These are phyloP conservation scores for Chrysosporium keratinophilum DNA, from an alignment of 2,329 filamentous ascomycete species.

Conservation along the genomic window DNA sequence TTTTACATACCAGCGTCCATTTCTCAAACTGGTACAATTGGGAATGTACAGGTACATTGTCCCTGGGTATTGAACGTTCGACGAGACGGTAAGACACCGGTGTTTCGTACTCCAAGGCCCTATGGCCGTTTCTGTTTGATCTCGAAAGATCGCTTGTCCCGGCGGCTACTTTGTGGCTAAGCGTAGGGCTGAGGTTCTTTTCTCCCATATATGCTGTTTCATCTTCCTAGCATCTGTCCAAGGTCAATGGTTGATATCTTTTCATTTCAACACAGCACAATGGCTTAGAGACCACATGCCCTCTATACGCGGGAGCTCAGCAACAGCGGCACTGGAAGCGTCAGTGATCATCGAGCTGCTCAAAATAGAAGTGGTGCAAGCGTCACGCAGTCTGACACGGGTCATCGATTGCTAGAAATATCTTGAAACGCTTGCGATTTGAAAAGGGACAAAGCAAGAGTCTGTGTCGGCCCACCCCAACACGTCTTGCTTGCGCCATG, in stretches of 20 bases:
- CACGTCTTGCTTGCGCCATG: no score
- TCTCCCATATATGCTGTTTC: neutral
- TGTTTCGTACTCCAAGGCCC: neutral
- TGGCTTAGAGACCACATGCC: neutral
- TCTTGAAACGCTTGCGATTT: neutral
- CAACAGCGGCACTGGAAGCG: no score
- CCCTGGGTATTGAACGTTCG: neutral
- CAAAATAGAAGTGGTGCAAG: no score
- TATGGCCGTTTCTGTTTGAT: neutral
- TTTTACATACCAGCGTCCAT: neutral
- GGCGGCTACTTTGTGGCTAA: neutral
- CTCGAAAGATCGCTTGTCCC: neutral
- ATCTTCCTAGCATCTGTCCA: neutral
- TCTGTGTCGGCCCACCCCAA: neutral
- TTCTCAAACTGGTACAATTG: neutral
- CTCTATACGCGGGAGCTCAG: neutral
- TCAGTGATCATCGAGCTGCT: no score
- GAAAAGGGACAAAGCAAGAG: neutral
- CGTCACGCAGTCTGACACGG: neutral
- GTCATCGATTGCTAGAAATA: neutral
- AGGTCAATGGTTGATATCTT: neutral
- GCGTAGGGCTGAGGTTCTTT: neutral
- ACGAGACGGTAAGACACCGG: neutral
- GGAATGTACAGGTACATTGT: conserved; percentile 8
- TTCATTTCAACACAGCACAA: neutral